Percentiles rank a stretch among this genome's conserved stretches.
Evolutionary conservation across 2,329 filamentous ascomycete genomes (phyloP).

Genomic region (Zasmidium cellare): DNA sequence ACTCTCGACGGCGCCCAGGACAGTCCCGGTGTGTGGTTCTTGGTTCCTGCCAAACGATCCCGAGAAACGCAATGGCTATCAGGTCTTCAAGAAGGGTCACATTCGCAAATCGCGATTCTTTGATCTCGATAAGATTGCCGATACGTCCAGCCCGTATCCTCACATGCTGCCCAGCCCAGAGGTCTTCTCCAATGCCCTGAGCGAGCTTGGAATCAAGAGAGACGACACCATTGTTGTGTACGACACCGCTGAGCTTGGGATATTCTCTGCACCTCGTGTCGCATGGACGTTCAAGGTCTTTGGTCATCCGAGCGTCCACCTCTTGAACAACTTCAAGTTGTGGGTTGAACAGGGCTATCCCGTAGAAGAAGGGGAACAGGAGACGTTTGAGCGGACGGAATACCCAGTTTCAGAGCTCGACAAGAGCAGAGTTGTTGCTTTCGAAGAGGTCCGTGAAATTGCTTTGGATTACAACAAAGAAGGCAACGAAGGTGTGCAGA

Average conservation of each 20-base stretch:
- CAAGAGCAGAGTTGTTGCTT: slow-evolving; percentile 68
- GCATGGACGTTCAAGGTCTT: slow-evolving; percentile 91
- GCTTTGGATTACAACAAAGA: slow-evolving; percentile 77
- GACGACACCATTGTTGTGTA: slow-evolving; percentile 95
- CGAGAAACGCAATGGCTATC: slow-evolving; percentile 70
- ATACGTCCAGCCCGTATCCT: slow-evolving; percentile 83
- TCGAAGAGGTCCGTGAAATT: slow-evolving; percentile 78
- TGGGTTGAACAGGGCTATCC: slow-evolving; percentile 85
- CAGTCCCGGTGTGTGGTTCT: slow-evolving; percentile 85
- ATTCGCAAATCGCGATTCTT: slow-evolving; percentile 94
- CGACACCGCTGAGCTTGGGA: slow-evolving; percentile 84
- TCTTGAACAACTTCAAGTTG: slow-evolving; percentile 93
- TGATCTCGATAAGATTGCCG: slow-evolving; percentile 88
- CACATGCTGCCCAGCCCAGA: slow-evolving; percentile 90
- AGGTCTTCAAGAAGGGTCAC: slow-evolving; percentile 77
- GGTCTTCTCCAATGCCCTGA: slow-evolving; percentile 85
- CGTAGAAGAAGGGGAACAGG: slow-evolving; percentile 73
- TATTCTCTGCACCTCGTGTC: slow-evolving; percentile 90
- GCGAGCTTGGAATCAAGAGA: slow-evolving; percentile 77
- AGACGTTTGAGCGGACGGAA: slow-evolving; percentile 44
- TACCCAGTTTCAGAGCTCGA: slow-evolving; percentile 50
- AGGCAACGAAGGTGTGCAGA: slow-evolving; percentile 78
- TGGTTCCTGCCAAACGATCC: slow-evolving; percentile 96
- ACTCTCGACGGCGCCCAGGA: slow-evolving; percentile 77
- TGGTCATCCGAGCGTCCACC: slow-evolving; percentile 82